A percentile compares a stretch with the other conserved stretches of the same genome.
phyloP scores from a whole-genome alignment of 805 yeast species.

The Ogataea salicorniae region DNA sequence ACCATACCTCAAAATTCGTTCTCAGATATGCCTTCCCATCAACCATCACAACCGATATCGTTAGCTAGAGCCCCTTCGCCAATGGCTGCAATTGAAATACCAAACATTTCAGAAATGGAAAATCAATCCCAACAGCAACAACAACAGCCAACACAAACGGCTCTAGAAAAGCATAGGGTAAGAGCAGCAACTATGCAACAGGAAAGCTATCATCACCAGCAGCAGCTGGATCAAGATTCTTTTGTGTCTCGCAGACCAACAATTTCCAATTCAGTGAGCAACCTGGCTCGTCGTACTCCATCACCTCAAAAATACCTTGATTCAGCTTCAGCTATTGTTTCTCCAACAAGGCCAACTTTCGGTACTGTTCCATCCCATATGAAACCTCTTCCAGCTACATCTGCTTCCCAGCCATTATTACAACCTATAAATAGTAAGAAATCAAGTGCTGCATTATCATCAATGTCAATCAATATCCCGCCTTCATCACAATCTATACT shows the following conservation, averaged over 20 bases:
- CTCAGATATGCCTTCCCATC: not conserved
- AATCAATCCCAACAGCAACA: slow-evolving; percentile 5
- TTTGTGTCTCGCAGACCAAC: slow-evolving; percentile 30
- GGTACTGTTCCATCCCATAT: slow-evolving; percentile 29
- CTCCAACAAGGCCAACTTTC: slow-evolving; percentile 27
- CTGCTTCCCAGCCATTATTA: slow-evolving; percentile 38
- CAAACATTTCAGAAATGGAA: slow-evolving; percentile 49
- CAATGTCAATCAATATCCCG: slow-evolving; percentile 1
- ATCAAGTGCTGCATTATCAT: slow-evolving; percentile 1
- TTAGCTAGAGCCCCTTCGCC: slow-evolving; percentile 44
- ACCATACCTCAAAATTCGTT: not conserved
- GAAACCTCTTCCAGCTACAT: slow-evolving; percentile 46
- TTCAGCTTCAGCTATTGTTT: slow-evolving; percentile 10
- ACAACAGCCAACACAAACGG: not conserved
- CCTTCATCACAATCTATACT: not conserved
- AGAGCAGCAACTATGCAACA: slow-evolving; percentile 41
- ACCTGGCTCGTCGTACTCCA: slow-evolving; percentile 37
- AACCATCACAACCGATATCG: not conserved
- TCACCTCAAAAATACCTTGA: slow-evolving; percentile 38
- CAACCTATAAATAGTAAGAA: slow-evolving; percentile 51
- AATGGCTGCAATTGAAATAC: slow-evolving; percentile 61
- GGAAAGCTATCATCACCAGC: slow-evolving; percentile 2
- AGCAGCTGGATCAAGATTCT: slow-evolving; percentile 10
- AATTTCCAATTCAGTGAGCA: slow-evolving; percentile 35
- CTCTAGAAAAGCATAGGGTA: slow-evolving; percentile 17